These are phyloP conservation scores for Ilyonectria mors-panacis DNA, from an alignment of 2,329 filamentous ascomycete genomes.

Conservation along the genomic window DNA sequence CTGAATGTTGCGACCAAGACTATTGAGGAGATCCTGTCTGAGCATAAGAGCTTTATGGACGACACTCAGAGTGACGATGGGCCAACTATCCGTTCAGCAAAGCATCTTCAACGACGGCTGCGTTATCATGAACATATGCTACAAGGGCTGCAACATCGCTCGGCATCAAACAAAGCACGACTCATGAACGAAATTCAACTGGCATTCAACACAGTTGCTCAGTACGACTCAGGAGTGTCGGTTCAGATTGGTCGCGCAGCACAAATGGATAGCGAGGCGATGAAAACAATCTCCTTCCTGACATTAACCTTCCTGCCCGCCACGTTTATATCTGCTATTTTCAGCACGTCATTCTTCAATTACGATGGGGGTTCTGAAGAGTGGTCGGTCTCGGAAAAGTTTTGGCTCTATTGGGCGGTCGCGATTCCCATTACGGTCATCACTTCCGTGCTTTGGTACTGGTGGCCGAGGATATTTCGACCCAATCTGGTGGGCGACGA, in stretches of 20 bases:
- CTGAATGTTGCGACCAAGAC: constrained; percentile 54
- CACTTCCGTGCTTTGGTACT: no score
- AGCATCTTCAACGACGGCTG: no score
- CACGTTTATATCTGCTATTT: constrained; percentile 65
- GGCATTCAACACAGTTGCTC: constrained; percentile 60
- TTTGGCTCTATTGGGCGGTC: no score
- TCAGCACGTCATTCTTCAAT: constrained; percentile 62
- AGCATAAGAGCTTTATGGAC: no score
- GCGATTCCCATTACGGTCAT: no score
- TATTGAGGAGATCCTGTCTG: constrained; percentile 31
- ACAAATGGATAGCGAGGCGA: constrained; percentile 62
- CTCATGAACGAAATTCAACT: constrained; percentile 71
- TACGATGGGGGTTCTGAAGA: constrained; percentile 29
- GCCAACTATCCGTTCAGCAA: no score
- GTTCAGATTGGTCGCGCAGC: constrained; percentile 58
- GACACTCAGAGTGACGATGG: no score
- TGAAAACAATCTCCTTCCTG: constrained; percentile 65
- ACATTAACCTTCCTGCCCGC: constrained; percentile 65
- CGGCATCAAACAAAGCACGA: constrained; percentile 57
- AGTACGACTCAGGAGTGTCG: constrained; percentile 56
- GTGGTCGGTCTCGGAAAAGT: no score
- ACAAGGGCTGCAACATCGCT: no score
- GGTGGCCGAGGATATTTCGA: no score
- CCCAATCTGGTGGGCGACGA: no score
- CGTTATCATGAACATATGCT: no score